Evolutionary conservation across 2,329 filamentous ascomycete genomes (phyloP), one percentile per base, ranked within the genome.

Genomic region (Samsoniella hepiali): DNA sequence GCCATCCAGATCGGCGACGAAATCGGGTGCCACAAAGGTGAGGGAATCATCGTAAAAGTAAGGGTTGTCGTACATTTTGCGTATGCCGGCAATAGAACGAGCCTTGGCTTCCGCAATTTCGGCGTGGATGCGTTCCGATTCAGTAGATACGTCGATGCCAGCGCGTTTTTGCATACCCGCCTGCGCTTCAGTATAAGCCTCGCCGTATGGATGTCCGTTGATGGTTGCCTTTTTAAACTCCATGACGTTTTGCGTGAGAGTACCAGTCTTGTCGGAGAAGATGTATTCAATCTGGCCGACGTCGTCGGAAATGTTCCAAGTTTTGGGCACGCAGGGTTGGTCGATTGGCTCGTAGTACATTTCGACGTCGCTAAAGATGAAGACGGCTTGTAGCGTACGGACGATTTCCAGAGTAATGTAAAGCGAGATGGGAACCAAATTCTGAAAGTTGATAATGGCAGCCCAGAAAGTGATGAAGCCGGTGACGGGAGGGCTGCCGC

Each of bases 201-300:
- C 95, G 66, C 96, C 95, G 69, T 99, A 99, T 0, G 93, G 88
- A 65, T 95, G 86, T n/a, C 94, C 94, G 71, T 98, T 98, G 76
- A 99, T 89, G 0, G 93, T 96, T 62, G 90, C 93, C 77, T 99
- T 99, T 77, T 98, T 99, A 85, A 98, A 99, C 75, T 99, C 96
- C 95, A 99, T 98, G 81, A 93, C 89, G 72, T 98, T 98, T 78
- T 95, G 96, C 6, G 94, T 98, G 69, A 98, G 80, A 1, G 94
- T 98, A 32, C 94, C 94, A 0, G 94, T 98, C 81, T 98, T 98
- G 80, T 98, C 94, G 0, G 93, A 97, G 76, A 99, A 99, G 68
- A 99, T 97, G 79, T 98, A 99, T 77, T 98, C 95, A 66, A 99
- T 97, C 77, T 99, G 95, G 13, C 95, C 95, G 54, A 99, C 83